Conservation (phyloP, 2,329 filamentous ascomycete genomes). For the Aulographum hederae region DNA sequence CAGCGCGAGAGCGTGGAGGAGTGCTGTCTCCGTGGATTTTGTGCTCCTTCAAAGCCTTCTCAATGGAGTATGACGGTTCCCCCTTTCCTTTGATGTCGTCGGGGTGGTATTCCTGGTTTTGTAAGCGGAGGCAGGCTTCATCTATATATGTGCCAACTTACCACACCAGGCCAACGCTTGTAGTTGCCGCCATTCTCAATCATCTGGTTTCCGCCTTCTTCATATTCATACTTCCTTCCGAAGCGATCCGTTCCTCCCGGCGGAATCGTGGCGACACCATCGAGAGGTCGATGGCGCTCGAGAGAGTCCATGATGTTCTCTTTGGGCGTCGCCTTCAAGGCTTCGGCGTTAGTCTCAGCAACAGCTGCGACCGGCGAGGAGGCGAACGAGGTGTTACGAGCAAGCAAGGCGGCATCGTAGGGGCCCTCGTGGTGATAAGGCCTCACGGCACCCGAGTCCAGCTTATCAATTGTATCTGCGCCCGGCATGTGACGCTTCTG, state of each 20-base stretch:
- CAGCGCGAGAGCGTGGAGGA: too few relatives aligned
- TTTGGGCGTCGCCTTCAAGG: conserved; percentile 60
- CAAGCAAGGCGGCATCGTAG: conserved; percentile 64
- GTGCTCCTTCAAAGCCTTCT: conserved; percentile 15
- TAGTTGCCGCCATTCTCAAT: conserved; percentile 66
- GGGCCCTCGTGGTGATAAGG: conserved; percentile 81
- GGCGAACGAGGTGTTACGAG: conserved; percentile 47
- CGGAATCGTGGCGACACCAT: conserved; percentile 62
- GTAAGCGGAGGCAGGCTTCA: conserved; percentile 2
- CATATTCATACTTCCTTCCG: conserved; percentile 57
- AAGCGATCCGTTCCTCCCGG: conserved; percentile 49
- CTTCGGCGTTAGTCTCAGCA: conserved; percentile 51
- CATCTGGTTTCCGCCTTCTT: conserved; percentile 79
- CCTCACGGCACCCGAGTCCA: conserved; percentile 52
- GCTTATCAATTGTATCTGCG: conserved; percentile 62
- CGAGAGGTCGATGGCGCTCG: conserved; percentile 55
- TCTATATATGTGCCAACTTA: conserved; percentile 27
- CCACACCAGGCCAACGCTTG: conserved; percentile 54
- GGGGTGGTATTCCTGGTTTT: conserved; percentile 40
- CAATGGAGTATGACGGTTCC: conserved; percentile 55
- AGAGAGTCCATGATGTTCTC: conserved; percentile 65
- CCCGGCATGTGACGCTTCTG: conserved; percentile 46
- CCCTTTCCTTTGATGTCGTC: conserved; percentile 71
- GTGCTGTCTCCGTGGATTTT: conserved; percentile 10
- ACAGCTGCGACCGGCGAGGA: conserved; percentile 63